Evolutionary conservation across 768 basidiomycete species (phyloP).

Genomic region (Lactarius pseudohatsudake): DNA sequence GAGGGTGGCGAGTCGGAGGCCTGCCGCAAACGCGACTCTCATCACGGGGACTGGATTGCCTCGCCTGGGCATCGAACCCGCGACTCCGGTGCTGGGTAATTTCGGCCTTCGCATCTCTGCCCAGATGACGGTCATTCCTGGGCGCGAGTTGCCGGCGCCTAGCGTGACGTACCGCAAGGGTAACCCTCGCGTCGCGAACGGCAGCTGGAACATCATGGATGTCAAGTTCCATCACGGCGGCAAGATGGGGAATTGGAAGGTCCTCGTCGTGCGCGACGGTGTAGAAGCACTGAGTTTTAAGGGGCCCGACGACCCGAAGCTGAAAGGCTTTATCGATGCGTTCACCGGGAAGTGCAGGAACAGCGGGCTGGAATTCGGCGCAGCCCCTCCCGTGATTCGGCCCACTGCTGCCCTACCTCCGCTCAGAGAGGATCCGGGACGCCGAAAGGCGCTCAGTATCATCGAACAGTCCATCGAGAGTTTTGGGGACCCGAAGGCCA

Average conservation of each 20-base stretch:
- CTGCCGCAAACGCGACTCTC: constrained; percentile 53
- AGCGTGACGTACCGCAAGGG: constrained; percentile 52
- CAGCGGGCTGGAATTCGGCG: constrained; percentile 58
- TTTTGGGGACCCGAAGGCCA: constrained; percentile 38
- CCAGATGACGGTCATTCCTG: constrained; percentile 65
- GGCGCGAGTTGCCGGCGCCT: constrained; percentile 62
- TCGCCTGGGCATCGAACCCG: constrained; percentile 50
- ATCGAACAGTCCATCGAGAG: constrained; percentile 38
- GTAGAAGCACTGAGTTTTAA: constrained; percentile 35
- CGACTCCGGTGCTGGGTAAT: constrained; percentile 39
- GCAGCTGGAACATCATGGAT: constrained; percentile 75
- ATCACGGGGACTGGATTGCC: constrained; percentile 62
- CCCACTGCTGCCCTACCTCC: constrained; percentile 35
- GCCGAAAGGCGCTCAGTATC: constrained; percentile 42
- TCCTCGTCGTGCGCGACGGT: constrained; percentile 62
- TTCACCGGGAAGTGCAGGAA: constrained; percentile 55
- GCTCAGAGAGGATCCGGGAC: constrained; percentile 41
- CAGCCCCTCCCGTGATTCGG: constrained; percentile 39
- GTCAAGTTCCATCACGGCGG: constrained; percentile 66
- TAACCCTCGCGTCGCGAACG: constrained; percentile 49
- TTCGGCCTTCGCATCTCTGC: constrained; percentile 59
- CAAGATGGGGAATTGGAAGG: constrained; percentile 57
- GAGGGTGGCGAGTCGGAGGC: constrained; percentile 61
- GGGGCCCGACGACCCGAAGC: constrained; percentile 43
- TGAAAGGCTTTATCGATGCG: constrained; percentile 47